Evolutionary conservation across 1,139 yeast genomes (phyloP).

Genomic region (Scheffersomyces lignicola): DNA sequence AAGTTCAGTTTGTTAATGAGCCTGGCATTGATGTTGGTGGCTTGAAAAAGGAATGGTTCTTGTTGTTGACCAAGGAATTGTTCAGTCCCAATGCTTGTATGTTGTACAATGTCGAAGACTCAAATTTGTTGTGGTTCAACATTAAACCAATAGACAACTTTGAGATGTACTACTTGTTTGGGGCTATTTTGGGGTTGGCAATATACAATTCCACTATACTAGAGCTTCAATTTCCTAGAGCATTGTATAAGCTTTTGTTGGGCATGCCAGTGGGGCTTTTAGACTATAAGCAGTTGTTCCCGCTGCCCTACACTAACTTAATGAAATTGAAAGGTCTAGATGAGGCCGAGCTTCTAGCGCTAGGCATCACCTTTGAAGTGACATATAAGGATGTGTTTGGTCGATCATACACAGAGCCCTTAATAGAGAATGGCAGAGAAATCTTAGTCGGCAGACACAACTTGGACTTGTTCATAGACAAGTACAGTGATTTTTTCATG

Average conservation of each 20-base stretch:
- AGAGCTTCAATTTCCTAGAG: constrained; percentile 74
- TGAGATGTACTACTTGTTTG: constrained; percentile 71
- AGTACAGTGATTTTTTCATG: constrained; percentile 61
- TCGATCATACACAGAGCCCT: constrained; percentile 39
- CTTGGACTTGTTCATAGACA: constrained; percentile 57
- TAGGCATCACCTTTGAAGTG: constrained; percentile 41
- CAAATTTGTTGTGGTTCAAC: constrained; percentile 76
- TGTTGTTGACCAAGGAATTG: constrained; percentile 64
- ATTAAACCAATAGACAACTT: constrained; percentile 44
- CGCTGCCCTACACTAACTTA: constrained; percentile 62
- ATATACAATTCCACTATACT: constrained; percentile 86
- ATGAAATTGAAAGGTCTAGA: constrained; percentile 49
- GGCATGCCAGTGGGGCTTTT: constrained; percentile 54
- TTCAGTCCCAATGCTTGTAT: constrained; percentile 68
- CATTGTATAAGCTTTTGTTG: constrained; percentile 72
- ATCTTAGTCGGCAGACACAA: constrained; percentile 57
- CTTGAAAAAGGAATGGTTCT: constrained; percentile 88
- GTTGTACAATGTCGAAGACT: constrained; percentile 63
- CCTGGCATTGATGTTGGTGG: constrained; percentile 98
- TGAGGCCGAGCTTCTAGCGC: constrained; percentile 23
- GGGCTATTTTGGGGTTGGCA: constrained; percentile 86
- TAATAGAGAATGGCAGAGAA: constrained; percentile 57
- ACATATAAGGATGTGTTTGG: constrained; percentile 43
- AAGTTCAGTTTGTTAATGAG: constrained; percentile 79
- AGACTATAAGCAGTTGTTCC: constrained; percentile 69